Evolutionary conservation across 768 basidiomycete genomes (phyloP), one percentile per base, ranked within the genome.

Genomic region (Trametes sanguinea): DNA sequence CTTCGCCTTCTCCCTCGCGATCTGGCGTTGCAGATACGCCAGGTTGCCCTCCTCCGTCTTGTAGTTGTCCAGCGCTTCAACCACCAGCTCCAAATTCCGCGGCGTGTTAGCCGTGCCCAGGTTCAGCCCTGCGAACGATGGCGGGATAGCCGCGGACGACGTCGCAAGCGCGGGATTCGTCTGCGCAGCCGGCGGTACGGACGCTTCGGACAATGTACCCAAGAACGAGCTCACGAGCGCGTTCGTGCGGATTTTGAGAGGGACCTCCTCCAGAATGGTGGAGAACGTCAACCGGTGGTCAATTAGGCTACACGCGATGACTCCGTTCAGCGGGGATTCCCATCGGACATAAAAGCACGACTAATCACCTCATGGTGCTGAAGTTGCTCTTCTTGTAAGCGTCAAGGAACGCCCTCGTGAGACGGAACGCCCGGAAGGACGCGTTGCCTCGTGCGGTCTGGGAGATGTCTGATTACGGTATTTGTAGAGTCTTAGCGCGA

Each of bases 11-110:
- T 97, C 95, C 33, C 95, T 84, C 33, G 88, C 88, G 70, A 95
- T 95, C 73, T 95, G 94, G 57, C 95, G 87, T 47, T 81, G 81
- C 67, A 93, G 78, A 79, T 94, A 97, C 55, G 90, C 94, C 65
- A 95, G 83, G 75, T 96, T 96, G 53, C 92, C 91, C 70, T 95
- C 92, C 75, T 97, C 95, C 57, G 90, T 92, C 69, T 88, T 86
- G 77, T 94, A 93, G 68, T 78, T 83, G 76, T 94, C 92, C 61
- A 96, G 79, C 0, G 89, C 85, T 73, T 96, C 93, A 62, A 92
- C 85, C 52, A 95, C 86, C 73, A 89, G 85, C 77, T 93, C 91
- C 65, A 96, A 76, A 72, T 91, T 91, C 71, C 83, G 83, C 56
- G 89, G 85, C 53, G 92, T 78, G 7, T 88, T 84, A 4, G 81